Conservation (phyloP, 78 protist genomes). For the Chrysochromulina tobinii region DNA sequence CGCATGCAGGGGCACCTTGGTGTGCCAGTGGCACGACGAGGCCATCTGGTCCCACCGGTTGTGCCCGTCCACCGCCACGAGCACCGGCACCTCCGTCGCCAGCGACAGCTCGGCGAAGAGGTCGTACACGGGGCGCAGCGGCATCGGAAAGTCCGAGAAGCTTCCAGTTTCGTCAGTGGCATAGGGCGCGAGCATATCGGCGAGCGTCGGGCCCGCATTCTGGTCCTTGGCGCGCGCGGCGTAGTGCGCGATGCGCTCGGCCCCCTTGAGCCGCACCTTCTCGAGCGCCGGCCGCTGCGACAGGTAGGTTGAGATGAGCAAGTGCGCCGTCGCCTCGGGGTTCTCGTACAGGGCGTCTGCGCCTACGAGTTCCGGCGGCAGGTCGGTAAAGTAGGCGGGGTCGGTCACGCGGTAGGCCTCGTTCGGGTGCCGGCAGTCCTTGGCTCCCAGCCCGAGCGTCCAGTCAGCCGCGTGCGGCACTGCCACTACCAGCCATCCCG, state of each 20-base stretch:
- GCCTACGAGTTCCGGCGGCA: background rate
- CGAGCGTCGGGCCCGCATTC: background rate
- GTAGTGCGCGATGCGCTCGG: background rate
- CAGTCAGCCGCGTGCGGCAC: conserved; percentile 4
- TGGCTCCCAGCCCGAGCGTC: background rate
- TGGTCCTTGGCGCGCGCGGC: background rate
- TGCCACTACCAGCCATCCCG: background rate
- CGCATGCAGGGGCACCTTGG: background rate
- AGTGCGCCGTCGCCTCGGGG: background rate
- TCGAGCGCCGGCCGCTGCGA: background rate
- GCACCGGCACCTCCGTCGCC: conserved; percentile 5
- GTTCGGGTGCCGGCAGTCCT: background rate
- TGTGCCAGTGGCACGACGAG: background rate
- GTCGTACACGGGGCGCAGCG: background rate
- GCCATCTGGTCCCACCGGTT: background rate
- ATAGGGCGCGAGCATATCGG: background rate
- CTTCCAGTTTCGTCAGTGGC: no score
- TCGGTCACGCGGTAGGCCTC: background rate
- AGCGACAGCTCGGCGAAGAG: background rate
- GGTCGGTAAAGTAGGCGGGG: background rate
- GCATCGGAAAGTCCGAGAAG: background rate
- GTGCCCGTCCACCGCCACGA: background rate
- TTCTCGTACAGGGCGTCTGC: background rate
- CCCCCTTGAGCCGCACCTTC: background rate
- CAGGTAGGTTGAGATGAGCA: background rate